These are phyloP conservation scores for Pythium oligandrum DNA, from an alignment of 352 stramenopile species.

Conservation along the genomic window DNA sequence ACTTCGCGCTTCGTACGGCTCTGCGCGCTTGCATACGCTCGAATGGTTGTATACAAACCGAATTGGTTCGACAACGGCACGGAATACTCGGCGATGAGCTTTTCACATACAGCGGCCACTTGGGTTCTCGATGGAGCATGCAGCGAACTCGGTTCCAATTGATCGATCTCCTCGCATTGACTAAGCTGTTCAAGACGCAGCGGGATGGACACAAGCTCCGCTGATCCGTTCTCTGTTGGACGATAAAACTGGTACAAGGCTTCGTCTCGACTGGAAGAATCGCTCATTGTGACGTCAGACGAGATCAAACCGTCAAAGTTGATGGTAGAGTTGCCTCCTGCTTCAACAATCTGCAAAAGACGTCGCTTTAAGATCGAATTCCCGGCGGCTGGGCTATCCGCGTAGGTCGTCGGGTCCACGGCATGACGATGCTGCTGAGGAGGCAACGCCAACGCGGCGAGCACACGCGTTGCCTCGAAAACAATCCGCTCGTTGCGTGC, in stretches of 20 bases:
- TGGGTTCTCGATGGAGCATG: not conserved
- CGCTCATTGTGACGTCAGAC: not conserved
- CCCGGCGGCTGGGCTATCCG: conserved; percentile 31
- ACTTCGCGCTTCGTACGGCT: conserved; percentile 36
- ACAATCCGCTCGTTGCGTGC: conserved; percentile 66
- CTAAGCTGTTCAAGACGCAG: conserved; percentile 1
- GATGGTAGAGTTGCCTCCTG: conserved; percentile 32
- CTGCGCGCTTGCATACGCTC: conserved; percentile 28
- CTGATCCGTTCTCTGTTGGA: not conserved
- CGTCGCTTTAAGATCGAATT: conserved; percentile 44
- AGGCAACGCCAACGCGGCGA: conserved; percentile 67
- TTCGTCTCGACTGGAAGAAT: conserved; percentile 8
- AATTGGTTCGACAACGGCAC: conserved; percentile 73
- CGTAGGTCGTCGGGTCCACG: conserved; percentile 41
- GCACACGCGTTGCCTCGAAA: conserved; percentile 63
- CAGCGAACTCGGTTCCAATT: not conserved
- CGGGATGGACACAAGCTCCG: conserved; percentile 11
- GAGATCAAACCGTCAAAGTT: conserved; percentile 56
- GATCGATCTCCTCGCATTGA: not conserved
- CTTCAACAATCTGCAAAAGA: conserved; percentile 51
- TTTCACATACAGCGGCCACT: conserved; percentile 29
- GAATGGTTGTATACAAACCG: conserved; percentile 61
- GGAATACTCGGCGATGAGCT: conserved; percentile 42
- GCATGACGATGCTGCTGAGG: conserved; percentile 66
- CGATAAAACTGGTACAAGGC: conserved; percentile 70